Conservation (phyloP, 306 rosid genomes). For the Trifolium subterraneum region DNA sequence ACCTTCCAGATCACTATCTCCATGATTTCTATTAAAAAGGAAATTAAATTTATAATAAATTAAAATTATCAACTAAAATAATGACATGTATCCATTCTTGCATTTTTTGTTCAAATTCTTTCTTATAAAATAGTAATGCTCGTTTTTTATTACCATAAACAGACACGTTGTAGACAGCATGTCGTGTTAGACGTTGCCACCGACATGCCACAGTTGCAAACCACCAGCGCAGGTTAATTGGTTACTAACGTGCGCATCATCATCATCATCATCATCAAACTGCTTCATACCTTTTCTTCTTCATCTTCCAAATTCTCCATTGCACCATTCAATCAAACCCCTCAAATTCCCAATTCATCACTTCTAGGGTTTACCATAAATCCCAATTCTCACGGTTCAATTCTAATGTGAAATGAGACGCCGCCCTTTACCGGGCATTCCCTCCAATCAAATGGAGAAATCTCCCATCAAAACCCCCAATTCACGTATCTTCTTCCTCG, state of each 20-base stretch:
- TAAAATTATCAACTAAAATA: too few species aligned
- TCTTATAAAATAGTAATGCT: too few species aligned
- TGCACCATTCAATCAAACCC: too few species aligned
- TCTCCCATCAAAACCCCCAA: constrained; percentile 57
- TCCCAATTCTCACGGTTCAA: background rate
- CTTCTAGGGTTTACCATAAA: constrained; percentile 34
- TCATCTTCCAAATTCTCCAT: background rate
- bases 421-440: constrained; percentile 64
- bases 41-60: too few species aligned
- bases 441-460: constrained; percentile 77
- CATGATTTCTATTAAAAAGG: too few species aligned
- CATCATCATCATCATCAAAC: background rate
- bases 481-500: constrained; percentile 69
- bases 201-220: constrained; percentile 51
- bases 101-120: too few species aligned
- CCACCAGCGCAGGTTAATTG: too few species aligned
- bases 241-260: constrained; percentile 52
- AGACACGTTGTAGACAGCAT: constrained; percentile 41
- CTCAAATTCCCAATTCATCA: background rate
- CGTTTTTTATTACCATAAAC: background rate
- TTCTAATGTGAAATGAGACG: constrained; percentile 71
- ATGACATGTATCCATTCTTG: too few species aligned
- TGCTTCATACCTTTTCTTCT: background rate
- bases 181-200: constrained; percentile 50
- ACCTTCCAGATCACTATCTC: too few species aligned